phyloP scores from a whole-genome alignment of 148 eudicot genomes.

The Dysphania ambrosioides region DNA sequence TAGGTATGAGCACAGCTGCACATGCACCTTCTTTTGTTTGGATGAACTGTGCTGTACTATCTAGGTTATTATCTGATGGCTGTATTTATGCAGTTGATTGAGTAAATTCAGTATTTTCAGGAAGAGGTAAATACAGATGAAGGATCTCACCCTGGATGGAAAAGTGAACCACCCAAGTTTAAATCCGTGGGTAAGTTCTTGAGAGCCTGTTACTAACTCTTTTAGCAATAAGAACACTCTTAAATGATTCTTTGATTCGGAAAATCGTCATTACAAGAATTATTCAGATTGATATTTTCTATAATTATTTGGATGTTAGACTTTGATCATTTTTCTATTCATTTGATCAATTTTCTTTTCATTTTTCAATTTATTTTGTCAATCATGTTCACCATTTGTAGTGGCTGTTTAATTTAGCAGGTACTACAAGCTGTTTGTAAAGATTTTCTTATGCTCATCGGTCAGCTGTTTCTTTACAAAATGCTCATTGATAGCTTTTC shows the following conservation, averaged over 20 bases:
- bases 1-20: conserved; percentile 44
- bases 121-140: conserved; percentile 80
- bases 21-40: conserved; percentile 3
- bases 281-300: neutral
- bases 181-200: conserved; percentile 57
- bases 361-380: neutral
- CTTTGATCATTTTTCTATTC: no score
- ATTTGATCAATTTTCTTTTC: no score
- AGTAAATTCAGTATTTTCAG: conserved; percentile 81
- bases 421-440: neutral
- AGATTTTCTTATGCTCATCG: neutral
- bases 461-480: neutral
- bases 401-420: neutral
- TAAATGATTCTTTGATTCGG: neutral
- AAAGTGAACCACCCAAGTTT: conserved; percentile 53
- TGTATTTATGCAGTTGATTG: conserved; percentile 61
- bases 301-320: neutral
- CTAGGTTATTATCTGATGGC: neutral
- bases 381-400: no score
- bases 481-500: no score
- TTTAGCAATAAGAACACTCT: neutral
- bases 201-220: neutral
- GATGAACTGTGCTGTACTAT: neutral
- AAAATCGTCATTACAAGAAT: neutral
- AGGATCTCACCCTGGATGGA: conserved; percentile 74